Evolutionary conservation across 257 asterid genomes (phyloP).

Genomic region (Fraxinus quadrangulata): DNA sequence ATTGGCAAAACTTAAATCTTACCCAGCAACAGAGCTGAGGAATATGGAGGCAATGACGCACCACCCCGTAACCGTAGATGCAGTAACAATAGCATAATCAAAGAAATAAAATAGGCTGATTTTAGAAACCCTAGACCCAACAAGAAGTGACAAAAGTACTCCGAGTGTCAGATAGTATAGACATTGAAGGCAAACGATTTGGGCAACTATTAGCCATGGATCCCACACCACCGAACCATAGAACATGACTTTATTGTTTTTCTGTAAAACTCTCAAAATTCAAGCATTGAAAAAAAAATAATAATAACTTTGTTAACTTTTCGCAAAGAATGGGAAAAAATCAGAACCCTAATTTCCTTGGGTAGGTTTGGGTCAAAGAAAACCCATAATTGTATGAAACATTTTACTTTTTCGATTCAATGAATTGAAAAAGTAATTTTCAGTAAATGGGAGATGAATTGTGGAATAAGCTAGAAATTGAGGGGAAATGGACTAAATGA

Average conservation of each 20-base stretch:
- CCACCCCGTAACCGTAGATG: slow-evolving; percentile 89
- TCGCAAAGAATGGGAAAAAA: slow-evolving; percentile 11
- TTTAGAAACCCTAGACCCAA: slow-evolving; percentile 81
- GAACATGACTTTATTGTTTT: slow-evolving; percentile 67
- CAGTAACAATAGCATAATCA: slow-evolving; percentile 73
- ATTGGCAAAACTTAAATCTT: slow-evolving; percentile 24
- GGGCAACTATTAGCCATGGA: slow-evolving; percentile 97
- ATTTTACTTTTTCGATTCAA: background rate
- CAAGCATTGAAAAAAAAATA: background rate
- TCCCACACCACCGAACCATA: slow-evolving; percentile 95
- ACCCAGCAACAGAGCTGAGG: slow-evolving; percentile 84
- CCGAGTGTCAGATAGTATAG: slow-evolving; percentile 74
- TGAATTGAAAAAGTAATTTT: background rate
- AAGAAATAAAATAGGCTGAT: slow-evolving; percentile 88
- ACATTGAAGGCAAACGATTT: slow-evolving; percentile 85
- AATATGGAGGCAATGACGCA: slow-evolving; percentile 73
- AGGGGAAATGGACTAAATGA: background rate
- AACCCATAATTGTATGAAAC: background rate
- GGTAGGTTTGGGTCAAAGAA: background rate
- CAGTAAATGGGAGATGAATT: slow-evolving; percentile 9
- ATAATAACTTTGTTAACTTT: background rate
- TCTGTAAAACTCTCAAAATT: slow-evolving; percentile 2
- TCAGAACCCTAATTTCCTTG: slow-evolving; percentile 22
- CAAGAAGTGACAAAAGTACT: slow-evolving; percentile 62
- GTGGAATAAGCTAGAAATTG: background rate